Base-by-base conservation (phyloP, 305 asterid species). In the Salvia sclarea region DNA sequence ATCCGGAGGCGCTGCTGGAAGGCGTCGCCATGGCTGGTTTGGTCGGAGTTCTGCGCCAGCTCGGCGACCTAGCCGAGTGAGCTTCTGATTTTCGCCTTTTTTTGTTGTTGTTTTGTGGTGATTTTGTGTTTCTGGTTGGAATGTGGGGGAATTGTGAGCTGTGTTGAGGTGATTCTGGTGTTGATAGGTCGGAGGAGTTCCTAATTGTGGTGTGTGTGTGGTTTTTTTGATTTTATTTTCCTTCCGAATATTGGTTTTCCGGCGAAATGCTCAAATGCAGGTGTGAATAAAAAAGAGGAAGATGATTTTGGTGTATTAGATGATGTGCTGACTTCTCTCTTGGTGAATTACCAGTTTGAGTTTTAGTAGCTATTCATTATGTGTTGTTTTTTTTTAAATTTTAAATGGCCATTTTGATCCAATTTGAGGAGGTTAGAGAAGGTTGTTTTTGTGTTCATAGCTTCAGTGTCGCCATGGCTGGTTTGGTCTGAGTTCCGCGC, bases 61-160 rank as follows among this genome's bases (percentile, higher is more conserved):
- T 95, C 47, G 98, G 99, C 11, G 99, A 95, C 90, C 94, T 95
- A n/a, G 96, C 98, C 3, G 97, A 95, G 99, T 95, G 61, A 85
- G 91, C 80, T 66, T 49, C 18, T 16, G 9, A 4, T 50, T 71
- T 56, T 71, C 44, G 17, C n/a, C 16, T 45, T 0, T 10, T 22
- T 47, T 31, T 31, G 18, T 5, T 50, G 8, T 61, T 67, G 53
- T 52, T 37, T 45, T 47, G n/a, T 22, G 66, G 9, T 45, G 8
- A 44, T 57, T 37, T 16, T 38, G 73, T 45, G 68, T 40, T 70
- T 37, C 45, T n/a, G 38, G 47, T 25, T 28, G 49, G 33, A 61
- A 61, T 72, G 64, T 54, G 24, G 70, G 61, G 58, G 57, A 64
- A 62, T 45, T 30, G 7, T 44, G 21, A 25, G 28, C 12, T 66